Evolutionary conservation across 768 basidiomycete species (phyloP), one percentile per base, ranked within the genome.

Genomic region (Nidularia sp.): DNA sequence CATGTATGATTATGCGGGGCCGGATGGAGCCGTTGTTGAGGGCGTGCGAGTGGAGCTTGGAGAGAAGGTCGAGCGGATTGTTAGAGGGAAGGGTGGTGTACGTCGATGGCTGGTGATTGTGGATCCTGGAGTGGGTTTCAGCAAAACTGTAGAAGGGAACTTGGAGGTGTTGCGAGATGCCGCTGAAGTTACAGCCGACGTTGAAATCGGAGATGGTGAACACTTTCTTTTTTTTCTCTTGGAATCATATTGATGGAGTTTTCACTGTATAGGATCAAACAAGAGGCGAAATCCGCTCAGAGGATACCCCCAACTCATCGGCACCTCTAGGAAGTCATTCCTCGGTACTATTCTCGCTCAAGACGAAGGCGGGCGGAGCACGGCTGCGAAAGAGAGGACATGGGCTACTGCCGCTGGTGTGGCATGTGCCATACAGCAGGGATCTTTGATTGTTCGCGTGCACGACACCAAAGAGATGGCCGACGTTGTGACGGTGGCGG

Each of bases 81-180:
- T 97, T 22, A 76, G 71, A 31, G 87, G 86, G 0, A 73, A 67
- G 47, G 85, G 84, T 0, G 91, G 93, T 0, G 68, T 98, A 7
- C 75, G 90, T 51, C 71, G 90, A 48, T 98, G 96, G 96, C 78
- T 90, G 53, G 82, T 98, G 55, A 78, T 98, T 49, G 78, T 87
- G 25, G 97, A 98, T 70, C 92, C 96, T 2, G 96, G 96, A 0
- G 72, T 98, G 49, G 96, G 97, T 34, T 99, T 98, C 66, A 96
- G 94, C 67, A 98, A 98, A 68, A 80, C 83, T 0, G 64, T 85
- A 2, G 77, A 84, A 31, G 91, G 79, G 4, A 95, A 96, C 66
- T 57, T 93, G 34, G 74, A 77, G 55, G 60, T 96, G 8, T 65
- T 98, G 47, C 76, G 85, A 7, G 58, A 77, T 34, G 73, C 72